phyloP scores from a whole-genome alignment of 805 yeast genomes.

The Barnettozyma pratensis region DNA sequence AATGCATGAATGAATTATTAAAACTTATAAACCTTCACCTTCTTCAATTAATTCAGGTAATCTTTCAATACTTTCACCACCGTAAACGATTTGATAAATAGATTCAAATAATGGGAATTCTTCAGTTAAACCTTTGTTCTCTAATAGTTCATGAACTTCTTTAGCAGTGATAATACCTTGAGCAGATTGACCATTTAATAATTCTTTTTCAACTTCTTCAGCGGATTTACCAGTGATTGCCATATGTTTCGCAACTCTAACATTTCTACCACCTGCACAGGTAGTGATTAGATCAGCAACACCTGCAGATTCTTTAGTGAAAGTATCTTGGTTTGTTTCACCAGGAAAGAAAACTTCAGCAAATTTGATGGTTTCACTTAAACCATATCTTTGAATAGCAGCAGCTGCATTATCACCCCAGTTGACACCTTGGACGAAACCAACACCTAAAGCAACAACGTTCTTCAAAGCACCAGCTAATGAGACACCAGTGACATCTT shows the following conservation, averaged over 20 bases:
- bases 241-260: constrained; percentile 82
- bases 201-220: constrained; percentile 73
- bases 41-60: constrained; percentile 67
- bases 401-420: constrained; percentile 99
- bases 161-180: constrained; percentile 90
- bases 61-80: constrained; percentile 65
- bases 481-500: constrained; percentile 94
- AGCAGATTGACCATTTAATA: constrained; percentile 93
- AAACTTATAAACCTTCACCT: constrained; percentile 8
- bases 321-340: constrained; percentile 47
- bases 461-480: constrained; percentile 97
- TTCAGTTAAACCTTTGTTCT: constrained; percentile 23
- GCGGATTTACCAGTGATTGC: constrained; percentile 76
- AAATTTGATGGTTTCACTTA: constrained; percentile 84
- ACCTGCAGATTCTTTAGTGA: constrained; percentile 93
- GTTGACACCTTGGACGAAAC: constrained; percentile 94
- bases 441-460: constrained; percentile 93
- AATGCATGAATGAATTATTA: not conserved
- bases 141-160: constrained; percentile 74
- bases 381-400: constrained; percentile 94
- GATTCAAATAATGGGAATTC: constrained; percentile 71
- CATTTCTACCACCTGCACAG: constrained; percentile 97
- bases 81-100: constrained; percentile 80
- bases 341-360: constrained; percentile 74
- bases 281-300: constrained; percentile 98